phyloP scores from a whole-genome alignment of 352 stramenopile genomes.

The Phytophthora europaea region DNA sequence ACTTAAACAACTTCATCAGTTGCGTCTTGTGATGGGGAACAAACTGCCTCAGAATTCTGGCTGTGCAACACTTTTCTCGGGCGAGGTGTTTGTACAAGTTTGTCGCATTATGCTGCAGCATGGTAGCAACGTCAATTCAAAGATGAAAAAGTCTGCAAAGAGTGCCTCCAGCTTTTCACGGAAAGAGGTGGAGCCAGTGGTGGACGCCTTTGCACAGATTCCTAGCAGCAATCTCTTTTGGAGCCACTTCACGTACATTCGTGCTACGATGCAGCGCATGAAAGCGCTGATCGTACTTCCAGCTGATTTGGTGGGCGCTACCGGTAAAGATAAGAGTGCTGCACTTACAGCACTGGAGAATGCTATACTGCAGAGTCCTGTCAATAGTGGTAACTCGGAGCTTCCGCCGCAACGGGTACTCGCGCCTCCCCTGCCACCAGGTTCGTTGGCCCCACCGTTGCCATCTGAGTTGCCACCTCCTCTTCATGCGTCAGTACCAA shows the following conservation, averaged over 20 bases:
- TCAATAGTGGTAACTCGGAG: neutral
- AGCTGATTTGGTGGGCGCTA: conserved; percentile 9
- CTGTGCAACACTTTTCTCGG: conserved; percentile 70
- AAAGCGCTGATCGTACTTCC: conserved; percentile 41
- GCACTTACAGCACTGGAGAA: conserved; percentile 27
- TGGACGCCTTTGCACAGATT: conserved; percentile 36
- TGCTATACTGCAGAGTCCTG: conserved; percentile 25
- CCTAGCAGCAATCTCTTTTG: conserved; percentile 37
- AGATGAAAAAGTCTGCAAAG: conserved; percentile 24
- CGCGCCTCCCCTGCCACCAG: conserved; percentile 8
- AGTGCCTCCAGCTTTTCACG: conserved; percentile 19
- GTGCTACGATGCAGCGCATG: conserved; percentile 42
- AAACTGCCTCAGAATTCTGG: conserved; percentile 41
- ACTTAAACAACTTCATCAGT: conserved; percentile 66
- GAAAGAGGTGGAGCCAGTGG: conserved; percentile 38
- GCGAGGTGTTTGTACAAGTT: conserved; percentile 71
- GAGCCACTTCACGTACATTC: conserved; percentile 41
- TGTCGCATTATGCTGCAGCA: conserved; percentile 47
- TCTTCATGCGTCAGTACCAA: conserved; percentile 1
- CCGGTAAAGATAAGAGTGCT: conserved; percentile 19
- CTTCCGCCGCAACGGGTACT: neutral
- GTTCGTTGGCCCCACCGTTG: conserved; percentile 3
- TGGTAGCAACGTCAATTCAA: conserved; percentile 15
- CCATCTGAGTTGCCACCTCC: conserved; percentile 15
- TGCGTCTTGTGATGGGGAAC: conserved; percentile 62